A percentile compares a stretch with the other conserved stretches of the same genome.
Evolutionary conservation across 768 basidiomycete species (phyloP).

Genomic region (Tylopilus plumbeoviolaceoides): DNA sequence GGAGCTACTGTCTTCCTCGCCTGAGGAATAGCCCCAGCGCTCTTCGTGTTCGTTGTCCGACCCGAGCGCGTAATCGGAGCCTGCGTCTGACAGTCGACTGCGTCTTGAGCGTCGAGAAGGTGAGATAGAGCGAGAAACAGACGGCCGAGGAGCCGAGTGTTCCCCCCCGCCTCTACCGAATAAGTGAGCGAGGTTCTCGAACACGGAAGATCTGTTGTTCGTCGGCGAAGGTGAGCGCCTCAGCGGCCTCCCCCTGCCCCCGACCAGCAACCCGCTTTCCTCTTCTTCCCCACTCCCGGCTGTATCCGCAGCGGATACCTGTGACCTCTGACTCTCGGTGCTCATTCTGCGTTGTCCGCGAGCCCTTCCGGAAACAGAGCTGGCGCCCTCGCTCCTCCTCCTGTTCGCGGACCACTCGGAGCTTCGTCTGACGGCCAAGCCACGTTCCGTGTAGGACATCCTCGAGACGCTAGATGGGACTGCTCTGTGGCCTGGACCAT

Average conservation of each 20-base stretch:
- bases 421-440: conserved; percentile 45
- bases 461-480: conserved; percentile 78
- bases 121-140: conserved; percentile 53
- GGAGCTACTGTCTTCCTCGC: conserved; percentile 61
- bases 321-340: conserved; percentile 36
- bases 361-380: conserved; percentile 29
- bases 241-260: conserved; percentile 27
- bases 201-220: conserved; percentile 41
- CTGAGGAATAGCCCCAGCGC: conserved; percentile 92
- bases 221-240: conserved; percentile 36
- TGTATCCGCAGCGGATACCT: conserved; percentile 37
- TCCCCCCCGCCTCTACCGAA: conserved; percentile 53
- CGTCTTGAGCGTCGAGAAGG: conserved; percentile 47
- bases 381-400: conserved; percentile 47
- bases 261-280: conserved; percentile 29
- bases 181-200: conserved; percentile 65
- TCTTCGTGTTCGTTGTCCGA: conserved; percentile 61
- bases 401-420: conserved; percentile 48
- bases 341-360: conserved; percentile 42
- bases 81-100: conserved; percentile 49
- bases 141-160: conserved; percentile 43
- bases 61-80: conserved; percentile 55
- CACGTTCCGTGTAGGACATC: conserved; percentile 60
- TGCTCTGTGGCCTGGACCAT: conserved; percentile 59
- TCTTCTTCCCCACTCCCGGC: conserved; percentile 37